phyloP scores from a whole-genome alignment of 2,329 filamentous ascomycete species.

The Aureobasidium pullulans region DNA sequence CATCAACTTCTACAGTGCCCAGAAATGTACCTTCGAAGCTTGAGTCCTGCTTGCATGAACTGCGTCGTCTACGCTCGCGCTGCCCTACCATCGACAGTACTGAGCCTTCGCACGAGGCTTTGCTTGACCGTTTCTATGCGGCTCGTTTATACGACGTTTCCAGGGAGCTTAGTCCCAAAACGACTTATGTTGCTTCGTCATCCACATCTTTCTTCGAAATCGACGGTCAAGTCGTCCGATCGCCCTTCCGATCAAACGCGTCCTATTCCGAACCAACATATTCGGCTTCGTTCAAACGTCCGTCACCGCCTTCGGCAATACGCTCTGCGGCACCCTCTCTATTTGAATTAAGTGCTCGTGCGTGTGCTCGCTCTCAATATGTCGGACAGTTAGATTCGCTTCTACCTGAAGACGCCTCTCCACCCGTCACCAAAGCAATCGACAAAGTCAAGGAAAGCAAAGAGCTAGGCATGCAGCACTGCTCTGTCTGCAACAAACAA shows the following conservation, averaged over 20 bases:
- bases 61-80: constrained; percentile 13
- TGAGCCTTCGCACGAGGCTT: constrained; percentile 19
- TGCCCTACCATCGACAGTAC: constrained; percentile 18
- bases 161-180: constrained; percentile 2
- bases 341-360: constrained; percentile 28
- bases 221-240: constrained; percentile 22
- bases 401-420: constrained; percentile 18
- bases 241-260: constrained; percentile 4
- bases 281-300: constrained; percentile 1
- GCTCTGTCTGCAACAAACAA: constrained; percentile 24
- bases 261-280: background rate
- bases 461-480: constrained; percentile 24
- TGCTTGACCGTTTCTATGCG: constrained; percentile 16
- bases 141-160: constrained; percentile 17
- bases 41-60: constrained; percentile 9
- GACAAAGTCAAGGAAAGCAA: constrained; percentile 16
- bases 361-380: constrained; percentile 20
- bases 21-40: background rate
- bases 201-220: constrained; percentile 20
- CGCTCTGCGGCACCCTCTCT: constrained; percentile 25
- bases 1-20: background rate
- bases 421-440: constrained; percentile 19
- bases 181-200: constrained; percentile 26
- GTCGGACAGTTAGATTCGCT: constrained; percentile 21
- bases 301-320: background rate